Evolutionary conservation across 495 filamentous ascomycete genomes (phyloP).

Genomic region (Penicillium maclennaniae): DNA sequence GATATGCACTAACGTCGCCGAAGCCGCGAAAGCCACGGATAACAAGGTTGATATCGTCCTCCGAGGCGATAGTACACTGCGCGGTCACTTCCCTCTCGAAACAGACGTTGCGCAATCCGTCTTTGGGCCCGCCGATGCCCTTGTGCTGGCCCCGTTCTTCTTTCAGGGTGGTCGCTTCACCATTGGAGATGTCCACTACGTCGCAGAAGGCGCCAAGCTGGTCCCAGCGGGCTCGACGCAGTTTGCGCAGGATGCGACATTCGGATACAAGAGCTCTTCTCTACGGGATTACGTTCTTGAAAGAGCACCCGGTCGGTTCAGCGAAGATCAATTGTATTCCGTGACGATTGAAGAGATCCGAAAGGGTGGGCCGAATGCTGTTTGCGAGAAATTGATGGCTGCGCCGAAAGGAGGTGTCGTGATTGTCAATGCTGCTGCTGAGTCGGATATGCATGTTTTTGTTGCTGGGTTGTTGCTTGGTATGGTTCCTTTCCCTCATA

Average conservation of each 20-base stretch:
- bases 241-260: constrained; percentile 51
- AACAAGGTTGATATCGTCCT: constrained; percentile 48
- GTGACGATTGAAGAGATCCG: constrained; percentile 46
- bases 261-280: constrained; percentile 50
- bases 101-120: constrained; percentile 45
- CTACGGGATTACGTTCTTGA: constrained; percentile 49
- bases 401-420: constrained; percentile 37
- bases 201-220: constrained; percentile 41
- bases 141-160: constrained; percentile 52
- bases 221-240: constrained; percentile 47
- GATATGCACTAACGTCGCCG: constrained; percentile 46
- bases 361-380: constrained; percentile 30
- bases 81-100: constrained; percentile 52
- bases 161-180: constrained; percentile 51
- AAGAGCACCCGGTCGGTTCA: constrained; percentile 41
- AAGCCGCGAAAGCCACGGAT: constrained; percentile 34
- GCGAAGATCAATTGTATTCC: constrained; percentile 30
- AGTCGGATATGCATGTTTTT: constrained; percentile 52
- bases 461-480: constrained; percentile 42
- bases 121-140: constrained; percentile 41
- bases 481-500: no score
- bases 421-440: constrained; percentile 49
- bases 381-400: constrained; percentile 36
- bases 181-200: constrained; percentile 53
- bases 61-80: constrained; percentile 49